Conservation (phyloP, 2,329 filamentous ascomycete genomes). For the Metarhizium brunneum region DNA sequence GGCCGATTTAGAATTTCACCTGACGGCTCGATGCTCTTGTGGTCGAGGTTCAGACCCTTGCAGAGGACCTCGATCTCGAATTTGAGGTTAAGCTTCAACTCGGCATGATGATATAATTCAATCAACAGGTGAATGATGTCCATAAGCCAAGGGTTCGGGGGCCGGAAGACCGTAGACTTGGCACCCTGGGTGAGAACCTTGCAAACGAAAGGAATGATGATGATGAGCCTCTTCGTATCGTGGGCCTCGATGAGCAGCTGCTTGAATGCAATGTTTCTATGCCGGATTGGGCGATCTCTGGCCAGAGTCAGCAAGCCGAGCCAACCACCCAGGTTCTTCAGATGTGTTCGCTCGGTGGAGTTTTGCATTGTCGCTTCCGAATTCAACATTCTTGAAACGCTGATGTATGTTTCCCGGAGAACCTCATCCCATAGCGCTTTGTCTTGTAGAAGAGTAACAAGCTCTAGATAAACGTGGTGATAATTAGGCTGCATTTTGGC, state of each 20-base stretch:
- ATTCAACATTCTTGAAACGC: constrained; percentile 79
- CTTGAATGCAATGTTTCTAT: constrained; percentile 95
- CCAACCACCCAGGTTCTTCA: constrained; percentile 93
- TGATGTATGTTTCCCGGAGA: constrained; percentile 85
- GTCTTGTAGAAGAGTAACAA: constrained; percentile 75
- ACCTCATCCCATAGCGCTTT: constrained; percentile 77
- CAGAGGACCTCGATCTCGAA: constrained; percentile 98
- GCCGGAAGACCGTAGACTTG: constrained; percentile 79
- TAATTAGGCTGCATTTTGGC: constrained; percentile 98
- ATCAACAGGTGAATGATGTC: constrained; percentile 87
- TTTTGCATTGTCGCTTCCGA: constrained; percentile 80
- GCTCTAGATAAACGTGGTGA: constrained; percentile 83
- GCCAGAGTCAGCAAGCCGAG: constrained; percentile 88
- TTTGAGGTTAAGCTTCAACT: constrained; percentile 92
- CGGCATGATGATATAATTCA: constrained; percentile 86
- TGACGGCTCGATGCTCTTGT: constrained; percentile 83
- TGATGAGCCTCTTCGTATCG: constrained; percentile 80
- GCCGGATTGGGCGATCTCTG: constrained; percentile 88
- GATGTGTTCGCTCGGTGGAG: constrained; percentile 71
- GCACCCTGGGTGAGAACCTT: constrained; percentile 84
- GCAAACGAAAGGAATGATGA: constrained; percentile 96
- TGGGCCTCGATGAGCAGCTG: constrained; percentile 89
- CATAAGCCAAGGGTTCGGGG: constrained; percentile 96
- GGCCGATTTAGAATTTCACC: constrained; percentile 74
- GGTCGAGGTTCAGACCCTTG: constrained; percentile 83